These are phyloP conservation scores for Lyophyllum semitale DNA, from an alignment of 768 basidiomycete genomes.

Conservation along the genomic window DNA sequence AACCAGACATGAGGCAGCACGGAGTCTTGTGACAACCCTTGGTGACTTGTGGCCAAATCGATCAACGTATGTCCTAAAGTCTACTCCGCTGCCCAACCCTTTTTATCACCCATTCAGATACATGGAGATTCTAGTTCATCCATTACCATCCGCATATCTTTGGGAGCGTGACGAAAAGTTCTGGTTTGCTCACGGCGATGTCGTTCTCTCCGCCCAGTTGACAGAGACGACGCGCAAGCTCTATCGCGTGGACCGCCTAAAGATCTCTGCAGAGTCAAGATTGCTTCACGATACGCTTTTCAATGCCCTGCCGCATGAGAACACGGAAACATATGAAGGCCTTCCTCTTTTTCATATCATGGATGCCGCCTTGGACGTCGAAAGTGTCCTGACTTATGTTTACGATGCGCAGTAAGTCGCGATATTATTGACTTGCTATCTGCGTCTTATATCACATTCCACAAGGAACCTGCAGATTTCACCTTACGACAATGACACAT, in stretches of 20 bases:
- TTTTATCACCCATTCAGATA: too few relatives aligned
- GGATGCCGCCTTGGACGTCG: background rate
- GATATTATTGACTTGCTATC: too few relatives aligned
- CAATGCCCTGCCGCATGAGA: background rate
- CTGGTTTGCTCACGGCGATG: conserved; percentile 6
- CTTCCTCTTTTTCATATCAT: background rate
- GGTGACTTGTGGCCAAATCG: too few relatives aligned
- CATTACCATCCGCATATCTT: background rate
- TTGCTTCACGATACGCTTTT: background rate
- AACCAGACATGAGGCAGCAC: too few relatives aligned
- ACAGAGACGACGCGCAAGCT: background rate
- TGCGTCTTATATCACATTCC: too few relatives aligned
- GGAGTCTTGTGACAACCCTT: too few relatives aligned
- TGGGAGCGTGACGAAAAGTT: background rate
- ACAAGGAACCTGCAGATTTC: background rate
- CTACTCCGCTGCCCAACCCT: too few relatives aligned
- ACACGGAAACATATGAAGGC: background rate
- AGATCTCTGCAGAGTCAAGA: background rate
- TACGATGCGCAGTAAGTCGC: background rate
- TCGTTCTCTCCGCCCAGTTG: conserved; percentile 2
- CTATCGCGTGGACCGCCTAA: conserved; percentile 9
- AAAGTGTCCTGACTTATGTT: background rate
- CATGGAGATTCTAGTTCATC: background rate
- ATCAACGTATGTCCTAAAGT: too few relatives aligned
- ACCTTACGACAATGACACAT: background rate